Evolutionary conservation across 139 green algal genomes (phyloP), one percentile per base, ranked within the genome.

Genomic region (Micromonas pusilla): DNA sequence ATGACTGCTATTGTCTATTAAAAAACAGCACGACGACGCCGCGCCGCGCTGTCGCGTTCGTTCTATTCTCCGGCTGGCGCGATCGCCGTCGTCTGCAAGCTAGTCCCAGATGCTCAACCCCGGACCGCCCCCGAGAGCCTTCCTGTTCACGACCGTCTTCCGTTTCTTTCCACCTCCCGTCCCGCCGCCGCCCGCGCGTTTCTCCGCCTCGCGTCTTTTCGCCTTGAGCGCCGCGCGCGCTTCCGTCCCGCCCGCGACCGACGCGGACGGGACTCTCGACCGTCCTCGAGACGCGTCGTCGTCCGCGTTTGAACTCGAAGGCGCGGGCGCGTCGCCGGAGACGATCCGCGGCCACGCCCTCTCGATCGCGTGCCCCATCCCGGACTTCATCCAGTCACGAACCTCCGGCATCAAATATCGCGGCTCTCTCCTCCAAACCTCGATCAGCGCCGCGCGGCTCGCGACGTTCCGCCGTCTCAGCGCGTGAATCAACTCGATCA

Each of bases 401-500:
- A 80, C 0, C 37, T 80, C 62, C 13, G 23, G 34, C 28, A 34
- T 32, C 25, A 80, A 52, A 80, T 52, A 80, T 26, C n/a, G 60
- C 3, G 32, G 64, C 16, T 80, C 3, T 30, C 26, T 26, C 1
- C 34, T n/a, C 60, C 62, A 80, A 16, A 34, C 20, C 28, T 26
- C 23, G 13, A 3, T 13, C 16, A 80, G 30, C 37, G 33, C 32
- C 25, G 30, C 57, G 6, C 36, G 23, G 1, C 33, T 66, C 57
- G 57, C 38, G 16, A 80, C 53, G 0, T 33, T 32, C 20, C 36
- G 25, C 31, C 37, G 23, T 23, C 57, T 54, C 75, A 80, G 52
- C 60, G 57, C 60, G 1, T 37, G 4, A 21, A 87, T 19, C 5
- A 87, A 32, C 64, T 85, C 80, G 23, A 30, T 52, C 30, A 82